Evolutionary conservation across 2,329 filamentous ascomycete genomes (phyloP), one percentile per base, ranked within the genome.

Genomic region (Pseudogymnoascus sp.): DNA sequence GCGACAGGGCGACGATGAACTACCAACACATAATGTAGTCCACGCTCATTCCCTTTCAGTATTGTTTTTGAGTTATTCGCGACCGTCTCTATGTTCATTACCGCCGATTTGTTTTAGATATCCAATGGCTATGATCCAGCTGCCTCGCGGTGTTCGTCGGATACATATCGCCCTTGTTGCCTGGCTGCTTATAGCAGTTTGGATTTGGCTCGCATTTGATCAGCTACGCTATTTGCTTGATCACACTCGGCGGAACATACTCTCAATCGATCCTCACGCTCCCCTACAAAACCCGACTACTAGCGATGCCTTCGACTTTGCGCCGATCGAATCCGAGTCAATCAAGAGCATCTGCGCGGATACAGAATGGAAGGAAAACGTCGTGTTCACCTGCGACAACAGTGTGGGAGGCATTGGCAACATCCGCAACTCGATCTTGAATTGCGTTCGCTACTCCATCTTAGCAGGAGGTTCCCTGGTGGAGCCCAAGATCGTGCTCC

Each of bases 391-490:
- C 9, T 71, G 70, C 62, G 63, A 62, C 41, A 62, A 68, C 30
- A 66, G 64, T 28, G 62, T 63, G n/a, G 69, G 69, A 33, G 70
- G 70, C 6, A 62, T 71, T 11, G 67, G 69, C 7, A 70, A 70
- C 54, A 61, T 70, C 22, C 67, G 69, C 20, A 71, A 70, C 59
- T 69, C 67, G 36, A 66, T 70, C 28, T 61, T 71, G 28, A 68
- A 67, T 39, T 70, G 69, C 57, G 63, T 70, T 12, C 63, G 69
- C 6, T 70, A 70, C 62, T 63, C 67, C 18, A 70, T 70, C 57
- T 64, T 63, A 14, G 67, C 67, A n/a, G 69, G 69, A 20, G 69
- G 62, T 6, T 64, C 64, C 36, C 30, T 69, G 20, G 64, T 65
- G 1, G 28, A 67, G 43, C 67, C 68, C 2, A 59, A 59, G 11